A percentile compares a stretch with the other conserved stretches of the same genome.
phyloP scores from a whole-genome alignment of 805 yeast genomes.

The Hanseniaspora meyeri region DNA sequence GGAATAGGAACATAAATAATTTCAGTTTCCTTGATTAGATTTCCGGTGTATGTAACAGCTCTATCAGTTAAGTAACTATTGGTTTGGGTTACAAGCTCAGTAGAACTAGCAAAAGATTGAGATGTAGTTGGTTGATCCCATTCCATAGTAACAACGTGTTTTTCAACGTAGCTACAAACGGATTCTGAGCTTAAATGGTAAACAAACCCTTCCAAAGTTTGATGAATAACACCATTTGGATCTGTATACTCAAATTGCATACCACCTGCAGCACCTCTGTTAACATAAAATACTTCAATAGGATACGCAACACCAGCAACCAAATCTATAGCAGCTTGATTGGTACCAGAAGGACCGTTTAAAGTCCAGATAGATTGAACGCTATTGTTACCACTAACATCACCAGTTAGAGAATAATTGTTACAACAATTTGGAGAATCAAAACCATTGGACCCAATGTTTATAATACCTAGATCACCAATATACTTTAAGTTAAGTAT shows the following conservation, averaged over 20 bases:
- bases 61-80: not conserved
- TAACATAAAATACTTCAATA: constrained; percentile 21
- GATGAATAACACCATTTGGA: constrained; percentile 18
- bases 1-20: not conserved
- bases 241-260: constrained; percentile 16
- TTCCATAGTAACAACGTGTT: not conserved
- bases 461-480: constrained; percentile 6
- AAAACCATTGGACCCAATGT: constrained; percentile 1
- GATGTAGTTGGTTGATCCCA: not conserved
- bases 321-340: constrained; percentile 16
- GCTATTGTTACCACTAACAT: not conserved
- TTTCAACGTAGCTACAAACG: not conserved
- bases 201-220: not conserved
- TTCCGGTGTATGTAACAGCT: not conserved
- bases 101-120: not conserved
- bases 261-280: constrained; percentile 17
- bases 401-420: not conserved
- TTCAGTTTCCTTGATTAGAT: too few relatives aligned
- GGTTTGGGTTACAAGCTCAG: not conserved
- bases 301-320: constrained; percentile 24
- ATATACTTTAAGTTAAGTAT: not conserved
- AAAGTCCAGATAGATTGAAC: constrained; percentile 1
- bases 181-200: not conserved
- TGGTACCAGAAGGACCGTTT: not conserved
- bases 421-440: not conserved